Percentiles rank a stretch among this genome's conserved stretches.
Evolutionary conservation across 225 moss, liverwort and hornwort species (phyloP).

Genomic region (Straminergon stramineum): DNA sequence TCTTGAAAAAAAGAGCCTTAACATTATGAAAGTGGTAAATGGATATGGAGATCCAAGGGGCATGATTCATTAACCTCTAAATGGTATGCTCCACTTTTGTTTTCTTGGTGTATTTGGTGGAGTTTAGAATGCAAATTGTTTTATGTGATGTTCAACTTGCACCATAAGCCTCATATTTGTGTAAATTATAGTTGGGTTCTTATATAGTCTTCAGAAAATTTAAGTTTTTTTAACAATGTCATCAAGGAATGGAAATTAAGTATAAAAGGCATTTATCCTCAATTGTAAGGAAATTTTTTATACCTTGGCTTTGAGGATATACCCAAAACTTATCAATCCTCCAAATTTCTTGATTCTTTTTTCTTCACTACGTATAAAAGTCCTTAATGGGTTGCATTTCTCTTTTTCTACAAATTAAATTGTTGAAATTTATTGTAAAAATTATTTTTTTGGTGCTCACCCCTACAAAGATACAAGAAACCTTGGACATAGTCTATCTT

Average conservation of each 20-base stretch:
- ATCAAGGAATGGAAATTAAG: background rate
- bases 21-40: background rate
- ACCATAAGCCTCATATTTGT: no score
- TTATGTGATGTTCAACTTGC: background rate
- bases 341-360: background rate
- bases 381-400: background rate
- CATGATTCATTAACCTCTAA: background rate
- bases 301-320: background rate
- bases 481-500: no score
- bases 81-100: background rate
- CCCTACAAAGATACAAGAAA: background rate
- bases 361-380: background rate
- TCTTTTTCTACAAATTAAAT: background rate
- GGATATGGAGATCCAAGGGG: rapidly evolving
- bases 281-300: background rate
- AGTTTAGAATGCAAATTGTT: background rate
- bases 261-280: background rate
- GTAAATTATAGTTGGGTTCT: background rate
- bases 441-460: background rate
- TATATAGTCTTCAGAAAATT: background rate
- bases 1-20: background rate
- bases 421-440: background rate
- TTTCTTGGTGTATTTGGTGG: background rate
- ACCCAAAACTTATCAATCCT: background rate
- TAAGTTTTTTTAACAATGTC: background rate